phyloP scores from a whole-genome alignment of 495 filamentous ascomycete species.

The Talaromyces stipitatus region DNA sequence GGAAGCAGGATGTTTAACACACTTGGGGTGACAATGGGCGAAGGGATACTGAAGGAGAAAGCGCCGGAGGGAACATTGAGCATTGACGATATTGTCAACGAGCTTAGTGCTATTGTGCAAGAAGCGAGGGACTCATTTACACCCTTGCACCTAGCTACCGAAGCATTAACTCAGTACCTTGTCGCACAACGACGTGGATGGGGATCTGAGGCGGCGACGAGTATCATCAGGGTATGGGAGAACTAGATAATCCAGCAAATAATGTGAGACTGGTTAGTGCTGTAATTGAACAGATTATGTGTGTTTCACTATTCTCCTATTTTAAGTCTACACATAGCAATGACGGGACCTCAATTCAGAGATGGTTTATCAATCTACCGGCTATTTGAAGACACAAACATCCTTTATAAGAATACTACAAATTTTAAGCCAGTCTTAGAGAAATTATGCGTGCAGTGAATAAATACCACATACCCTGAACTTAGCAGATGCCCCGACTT shows the following conservation, averaged over 20 bases:
- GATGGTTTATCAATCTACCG: too few relatives aligned
- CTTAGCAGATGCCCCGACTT: too few relatives aligned
- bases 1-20: conserved; percentile 53
- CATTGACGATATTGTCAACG: conserved; percentile 47
- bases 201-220: conserved; percentile 23
- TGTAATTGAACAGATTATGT: too few relatives aligned
- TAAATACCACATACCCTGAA: too few relatives aligned
- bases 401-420: neutral
- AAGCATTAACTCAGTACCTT: conserved; percentile 30
- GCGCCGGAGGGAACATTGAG: conserved; percentile 24
- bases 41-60: conserved; percentile 22
- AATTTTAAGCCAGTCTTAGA: neutral
- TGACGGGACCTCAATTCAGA: too few relatives aligned
- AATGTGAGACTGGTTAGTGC: neutral
- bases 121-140: conserved; percentile 46
- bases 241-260: conserved; percentile 3
- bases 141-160: conserved; percentile 35
- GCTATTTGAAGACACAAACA: neutral
- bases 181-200: conserved; percentile 26
- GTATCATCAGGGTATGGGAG: conserved; percentile 30
- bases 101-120: conserved; percentile 53
- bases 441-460: too few relatives aligned
- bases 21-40: conserved; percentile 48
- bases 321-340: too few relatives aligned
- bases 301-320: too few relatives aligned